phyloP scores from a whole-genome alignment of 495 filamentous ascomycete species.

The Melanomma pulvis-pyrius region DNA sequence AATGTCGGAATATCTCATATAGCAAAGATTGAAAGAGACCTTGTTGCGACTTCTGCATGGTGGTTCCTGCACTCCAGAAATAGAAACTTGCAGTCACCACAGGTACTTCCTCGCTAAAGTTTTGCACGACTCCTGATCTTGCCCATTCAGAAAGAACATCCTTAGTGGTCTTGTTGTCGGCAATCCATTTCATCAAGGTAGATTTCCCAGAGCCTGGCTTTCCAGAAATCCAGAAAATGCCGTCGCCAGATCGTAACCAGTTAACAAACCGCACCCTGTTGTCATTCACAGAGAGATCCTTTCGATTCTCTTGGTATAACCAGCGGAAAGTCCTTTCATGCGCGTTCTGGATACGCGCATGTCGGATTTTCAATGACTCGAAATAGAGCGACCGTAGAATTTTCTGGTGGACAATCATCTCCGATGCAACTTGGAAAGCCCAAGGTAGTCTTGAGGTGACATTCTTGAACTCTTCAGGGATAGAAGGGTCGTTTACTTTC shows the following conservation, averaged over 20 bases:
- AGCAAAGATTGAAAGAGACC: constrained; percentile 51
- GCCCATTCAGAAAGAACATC: not conserved
- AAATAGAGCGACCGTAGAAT: no score
- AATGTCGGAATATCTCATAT: constrained; percentile 45
- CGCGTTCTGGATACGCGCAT: no score
- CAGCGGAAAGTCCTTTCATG: constrained; percentile 4
- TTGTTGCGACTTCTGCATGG: constrained; percentile 48
- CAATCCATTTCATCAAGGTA: constrained; percentile 26
- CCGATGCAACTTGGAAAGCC: no score
- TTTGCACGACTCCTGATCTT: not conserved
- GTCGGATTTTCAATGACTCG: no score
- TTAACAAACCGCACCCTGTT: not conserved
- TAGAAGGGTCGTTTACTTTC: no score
- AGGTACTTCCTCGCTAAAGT: not conserved
- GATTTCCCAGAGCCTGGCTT: constrained; percentile 25
- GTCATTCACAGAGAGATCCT: not conserved
- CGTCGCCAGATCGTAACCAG: not conserved
- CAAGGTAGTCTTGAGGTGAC: no score
- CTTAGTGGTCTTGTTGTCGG: not conserved
- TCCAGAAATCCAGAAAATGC: constrained; percentile 20
- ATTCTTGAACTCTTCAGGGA: no score
- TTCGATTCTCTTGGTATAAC: not conserved
- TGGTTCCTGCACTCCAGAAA: constrained; percentile 51
- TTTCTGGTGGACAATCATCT: no score
- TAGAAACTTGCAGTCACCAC: constrained; percentile 46